Conservation (phyloP, 2,329 filamentous ascomycete species). For the Plenodomus biglobosus region DNA sequence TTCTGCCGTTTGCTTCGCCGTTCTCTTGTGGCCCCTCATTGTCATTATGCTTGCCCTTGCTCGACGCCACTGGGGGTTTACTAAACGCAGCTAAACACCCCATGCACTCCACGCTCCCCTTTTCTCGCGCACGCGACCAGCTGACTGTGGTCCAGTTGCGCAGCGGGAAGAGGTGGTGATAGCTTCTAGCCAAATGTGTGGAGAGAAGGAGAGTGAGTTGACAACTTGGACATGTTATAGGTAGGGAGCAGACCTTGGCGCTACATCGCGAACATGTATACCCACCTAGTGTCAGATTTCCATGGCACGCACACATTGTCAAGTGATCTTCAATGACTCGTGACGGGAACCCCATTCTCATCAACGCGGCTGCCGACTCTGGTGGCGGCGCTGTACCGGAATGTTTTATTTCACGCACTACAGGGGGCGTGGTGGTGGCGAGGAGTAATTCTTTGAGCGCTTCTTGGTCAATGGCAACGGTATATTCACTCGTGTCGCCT, state of each 20-base stretch:
- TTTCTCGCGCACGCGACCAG: slow-evolving; percentile 68
- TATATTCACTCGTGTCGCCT: slow-evolving; percentile 74
- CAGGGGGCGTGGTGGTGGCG: slow-evolving; percentile 83
- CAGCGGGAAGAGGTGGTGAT: slow-evolving; percentile 53
- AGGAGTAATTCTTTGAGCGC: slow-evolving; percentile 90
- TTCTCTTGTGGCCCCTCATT: slow-evolving; percentile 14
- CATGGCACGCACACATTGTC: slow-evolving; percentile 89
- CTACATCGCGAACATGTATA: slow-evolving; percentile 89
- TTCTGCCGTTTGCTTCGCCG: slow-evolving; percentile 13
- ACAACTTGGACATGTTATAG: slow-evolving; percentile 88
- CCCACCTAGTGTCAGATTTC: slow-evolving; percentile 75
- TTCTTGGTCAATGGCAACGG: slow-evolving; percentile 80
- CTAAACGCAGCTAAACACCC: slow-evolving; percentile 78
- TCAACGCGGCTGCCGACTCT: slow-evolving; percentile 58
- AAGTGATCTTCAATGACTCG: slow-evolving; percentile 71
- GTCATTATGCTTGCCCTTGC: slow-evolving; percentile 7
- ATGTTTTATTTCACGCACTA: slow-evolving; percentile 61
- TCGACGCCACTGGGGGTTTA: slow-evolving; percentile 26
- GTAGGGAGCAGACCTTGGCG: slow-evolving; percentile 85
- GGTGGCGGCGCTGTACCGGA: slow-evolving; percentile 34
- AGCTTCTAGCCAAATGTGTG: slow-evolving; percentile 56
- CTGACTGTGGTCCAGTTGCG: slow-evolving; percentile 88
- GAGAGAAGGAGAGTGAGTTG: slow-evolving; percentile 90
- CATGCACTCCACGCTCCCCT: slow-evolving; percentile 63
- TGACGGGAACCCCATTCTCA: slow-evolving; percentile 98